Percentiles rank a stretch among this genome's conserved stretches.
phyloP scores from a whole-genome alignment of 768 basidiomycete species.

The Ramaria sp. region DNA sequence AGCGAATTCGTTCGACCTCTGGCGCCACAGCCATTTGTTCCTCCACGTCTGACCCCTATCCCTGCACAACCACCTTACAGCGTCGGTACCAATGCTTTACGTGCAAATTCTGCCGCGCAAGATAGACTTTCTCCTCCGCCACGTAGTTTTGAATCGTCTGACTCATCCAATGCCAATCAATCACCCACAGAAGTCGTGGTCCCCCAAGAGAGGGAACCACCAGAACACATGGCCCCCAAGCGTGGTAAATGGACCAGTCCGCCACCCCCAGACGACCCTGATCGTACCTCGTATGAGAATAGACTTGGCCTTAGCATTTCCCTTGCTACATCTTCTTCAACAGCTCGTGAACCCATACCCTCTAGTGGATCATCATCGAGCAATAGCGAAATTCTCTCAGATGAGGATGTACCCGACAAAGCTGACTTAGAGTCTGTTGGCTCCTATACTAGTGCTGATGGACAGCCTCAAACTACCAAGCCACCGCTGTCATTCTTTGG shows the following conservation, averaged over 20 bases:
- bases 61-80: slow-evolving; percentile 67
- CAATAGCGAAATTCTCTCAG: slow-evolving; percentile 54
- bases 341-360: slow-evolving; percentile 42
- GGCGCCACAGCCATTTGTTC: slow-evolving; percentile 30
- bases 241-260: slow-evolving; percentile 80
- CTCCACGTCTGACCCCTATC: slow-evolving; percentile 31
- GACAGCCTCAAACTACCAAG: not conserved
- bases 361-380: slow-evolving; percentile 39
- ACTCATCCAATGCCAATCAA: not conserved
- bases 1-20: slow-evolving; percentile 49
- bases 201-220: slow-evolving; percentile 29
- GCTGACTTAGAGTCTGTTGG: slow-evolving; percentile 62
- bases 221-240: slow-evolving; percentile 74
- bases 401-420: slow-evolving; percentile 48
- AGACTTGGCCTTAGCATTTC: slow-evolving; percentile 55
- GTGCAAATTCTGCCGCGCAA: slow-evolving; percentile 32
- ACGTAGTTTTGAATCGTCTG: slow-evolving; percentile 13
- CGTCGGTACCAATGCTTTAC: slow-evolving; percentile 44
- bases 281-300: slow-evolving; percentile 55
- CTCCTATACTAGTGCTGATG: slow-evolving; percentile 37
- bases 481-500: slow-evolving; percentile 9
- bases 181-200: not conserved
- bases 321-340: slow-evolving; percentile 54
- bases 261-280: slow-evolving; percentile 68
- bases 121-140: slow-evolving; percentile 45